Evolutionary conservation across 2,329 filamentous ascomycete genomes (phyloP).

Genomic region (Dactylellina leptospora): DNA sequence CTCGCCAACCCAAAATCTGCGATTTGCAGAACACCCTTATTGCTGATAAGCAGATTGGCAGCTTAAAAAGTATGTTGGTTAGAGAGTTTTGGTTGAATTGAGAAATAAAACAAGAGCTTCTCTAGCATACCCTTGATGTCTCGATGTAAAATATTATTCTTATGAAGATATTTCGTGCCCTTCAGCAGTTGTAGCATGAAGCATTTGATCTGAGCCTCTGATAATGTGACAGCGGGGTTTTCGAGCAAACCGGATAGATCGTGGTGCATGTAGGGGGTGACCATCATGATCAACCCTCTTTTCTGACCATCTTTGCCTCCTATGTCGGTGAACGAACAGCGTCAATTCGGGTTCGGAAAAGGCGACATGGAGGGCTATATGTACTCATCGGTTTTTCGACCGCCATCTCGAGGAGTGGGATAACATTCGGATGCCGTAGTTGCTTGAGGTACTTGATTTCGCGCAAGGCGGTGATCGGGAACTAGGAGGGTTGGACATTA

Average conservation of each 20-base stretch:
- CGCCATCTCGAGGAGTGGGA: slow-evolving; percentile 93
- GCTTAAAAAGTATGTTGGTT: slow-evolving; percentile 63
- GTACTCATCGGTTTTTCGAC: slow-evolving; percentile 73
- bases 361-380: slow-evolving; percentile 12
- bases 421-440: slow-evolving; percentile 86
- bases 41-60: slow-evolving; percentile 95
- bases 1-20: slow-evolving; percentile 95
- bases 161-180: slow-evolving; percentile 86
- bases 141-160: slow-evolving; percentile 84
- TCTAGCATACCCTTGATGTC: slow-evolving; percentile 79
- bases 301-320: slow-evolving; percentile 76
- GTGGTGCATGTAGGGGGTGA: slow-evolving; percentile 98
- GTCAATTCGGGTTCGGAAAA: slow-evolving; percentile 1
- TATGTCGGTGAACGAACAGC: slow-evolving; percentile 6
- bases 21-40: slow-evolving; percentile 90
- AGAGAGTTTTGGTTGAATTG: not conserved
- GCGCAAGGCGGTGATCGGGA: slow-evolving; percentile 96
- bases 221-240: slow-evolving; percentile 88
- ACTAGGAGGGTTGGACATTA: slow-evolving; percentile 64
- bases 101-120: slow-evolving; percentile 2
- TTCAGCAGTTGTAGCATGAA: slow-evolving; percentile 94
- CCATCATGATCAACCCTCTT: slow-evolving; percentile 85
- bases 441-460: slow-evolving; percentile 98
- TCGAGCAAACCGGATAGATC: slow-evolving; percentile 96
- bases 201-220: slow-evolving; percentile 93